Percentiles rank a stretch among this genome's conserved stretches.
Conservation (phyloP, 2,329 filamentous ascomycete genomes). For the Nemania sp. region DNA sequence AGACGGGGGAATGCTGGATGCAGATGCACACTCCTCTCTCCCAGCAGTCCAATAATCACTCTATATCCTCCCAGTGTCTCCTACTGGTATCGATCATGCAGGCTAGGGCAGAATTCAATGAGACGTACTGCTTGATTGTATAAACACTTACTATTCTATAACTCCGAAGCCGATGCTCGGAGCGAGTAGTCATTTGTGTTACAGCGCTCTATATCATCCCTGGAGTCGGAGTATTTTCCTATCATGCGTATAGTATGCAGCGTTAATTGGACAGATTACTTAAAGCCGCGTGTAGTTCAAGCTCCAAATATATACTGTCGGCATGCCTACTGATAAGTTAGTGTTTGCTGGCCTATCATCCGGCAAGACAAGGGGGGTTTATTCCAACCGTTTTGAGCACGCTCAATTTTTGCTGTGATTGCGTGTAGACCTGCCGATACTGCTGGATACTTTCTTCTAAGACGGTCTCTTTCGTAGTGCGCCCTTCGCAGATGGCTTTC, state of each 20-base stretch:
- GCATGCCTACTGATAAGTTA: slow-evolving; percentile 49
- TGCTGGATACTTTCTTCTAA: slow-evolving; percentile 82
- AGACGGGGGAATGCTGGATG: slow-evolving; percentile 4
- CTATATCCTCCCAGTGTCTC: slow-evolving; percentile 3
- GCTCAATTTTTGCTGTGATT: slow-evolving; percentile 76
- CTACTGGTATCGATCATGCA: neutral
- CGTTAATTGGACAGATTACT: neutral
- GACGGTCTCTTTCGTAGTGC: slow-evolving; percentile 72
- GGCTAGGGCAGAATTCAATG: neutral
- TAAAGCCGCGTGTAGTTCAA: slow-evolving; percentile 21
- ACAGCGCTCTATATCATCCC: neutral
- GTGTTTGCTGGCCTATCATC: slow-evolving; percentile 1
- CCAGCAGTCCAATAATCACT: neutral
- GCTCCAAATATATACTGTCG: slow-evolving; percentile 55
- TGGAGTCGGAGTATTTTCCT: neutral
- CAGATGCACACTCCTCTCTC: slow-evolving; percentile 3
- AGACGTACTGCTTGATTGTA: neutral
- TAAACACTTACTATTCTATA: neutral
- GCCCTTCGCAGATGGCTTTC: slow-evolving; percentile 93
- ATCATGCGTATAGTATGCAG: slow-evolving; percentile 6
- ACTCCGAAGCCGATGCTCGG: neutral
- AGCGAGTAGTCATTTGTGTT: neutral
- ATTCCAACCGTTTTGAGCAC: slow-evolving; percentile 64
- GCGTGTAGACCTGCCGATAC: slow-evolving; percentile 83
- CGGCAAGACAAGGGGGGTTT: neutral